A percentile compares a stretch with the other conserved stretches of the same genome.
Evolutionary conservation across 148 eudicot species (phyloP).

Genomic region (Polygonum aviculare): DNA sequence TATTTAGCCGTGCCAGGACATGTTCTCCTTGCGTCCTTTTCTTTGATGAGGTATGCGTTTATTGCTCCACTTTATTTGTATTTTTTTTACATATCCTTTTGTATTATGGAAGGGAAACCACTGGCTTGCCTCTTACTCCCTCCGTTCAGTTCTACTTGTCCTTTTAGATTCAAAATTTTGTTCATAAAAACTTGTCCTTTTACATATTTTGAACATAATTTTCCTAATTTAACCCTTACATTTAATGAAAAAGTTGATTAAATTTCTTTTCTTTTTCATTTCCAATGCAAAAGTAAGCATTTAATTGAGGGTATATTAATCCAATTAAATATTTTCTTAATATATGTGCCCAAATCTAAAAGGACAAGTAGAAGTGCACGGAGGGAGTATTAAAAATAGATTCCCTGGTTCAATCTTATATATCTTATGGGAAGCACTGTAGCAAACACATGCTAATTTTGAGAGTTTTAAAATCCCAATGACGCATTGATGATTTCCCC

Average conservation of each 20-base stretch:
- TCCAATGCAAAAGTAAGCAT: too few relatives aligned
- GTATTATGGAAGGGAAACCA: neutral
- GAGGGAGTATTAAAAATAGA: neutral
- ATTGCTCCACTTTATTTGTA: neutral
- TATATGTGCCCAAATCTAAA: too few relatives aligned
- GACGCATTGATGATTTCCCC: neutral
- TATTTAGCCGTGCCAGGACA: conserved; percentile 61
- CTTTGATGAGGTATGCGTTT: conserved; percentile 61
- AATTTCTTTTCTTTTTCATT: too few relatives aligned
- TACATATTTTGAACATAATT: too few relatives aligned
- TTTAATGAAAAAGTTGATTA: too few relatives aligned
- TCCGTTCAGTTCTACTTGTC: too few relatives aligned
- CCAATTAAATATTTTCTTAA: too few relatives aligned
- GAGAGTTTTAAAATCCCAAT: neutral
- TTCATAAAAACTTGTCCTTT: too few relatives aligned
- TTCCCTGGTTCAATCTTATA: neutral
- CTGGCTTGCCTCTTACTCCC: neutral
- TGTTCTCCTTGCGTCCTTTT: conserved; percentile 77
- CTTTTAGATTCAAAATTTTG: too few relatives aligned
- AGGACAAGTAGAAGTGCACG: too few relatives aligned
- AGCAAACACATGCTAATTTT: neutral
- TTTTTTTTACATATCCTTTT: neutral
- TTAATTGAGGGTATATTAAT: too few relatives aligned
- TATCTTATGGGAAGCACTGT: neutral
- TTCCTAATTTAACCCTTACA: too few relatives aligned